Evolutionary conservation across 768 basidiomycete genomes (phyloP), one percentile per base, ranked within the genome.

Genomic region (Mycena floridula): DNA sequence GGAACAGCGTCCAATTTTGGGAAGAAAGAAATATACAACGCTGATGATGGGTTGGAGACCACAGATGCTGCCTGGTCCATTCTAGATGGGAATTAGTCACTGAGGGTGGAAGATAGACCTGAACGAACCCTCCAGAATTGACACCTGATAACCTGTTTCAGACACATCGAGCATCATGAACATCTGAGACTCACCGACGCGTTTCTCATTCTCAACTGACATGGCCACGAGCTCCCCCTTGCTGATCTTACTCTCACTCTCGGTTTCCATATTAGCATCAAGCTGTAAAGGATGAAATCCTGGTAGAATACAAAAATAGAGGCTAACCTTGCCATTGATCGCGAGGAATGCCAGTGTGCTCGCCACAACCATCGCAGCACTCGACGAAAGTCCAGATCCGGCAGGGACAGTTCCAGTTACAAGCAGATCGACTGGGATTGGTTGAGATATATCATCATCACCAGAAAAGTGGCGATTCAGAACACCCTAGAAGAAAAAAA

Each of bases 1-100:
- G 81, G 77, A 21, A 79, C 72, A 0, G 87, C 85, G 38, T 68
- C 56, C 9, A 95, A 76, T 12, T 66, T 62, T 1, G 91, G 92
- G 59, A 80, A 85, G 72, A 94, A 95, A 18, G 82, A 74, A 52
- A 92, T 83, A 57, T 86, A 86, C 25, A 89, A 74, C 0, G 89
- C 83, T 7, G 84, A 79, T 18, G 76, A 73, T 1, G 85, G 70
- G 21, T 75, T 69, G 13, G 80, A 85, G 51, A 94, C 83, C 27
- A 91, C 82, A 0, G 88, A 91, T 0, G 90, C 89, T 1, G 90
- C 85, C 71, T 93, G 90, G 60, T 95, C 92, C 85, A 94, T 88
- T 21, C 89, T 86, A 40, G 32, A 43, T 25, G 4, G 5, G 40
- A 45, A 45, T 5, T 20, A 44, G 51, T 53, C 32, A 51, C 36